Conservation (phyloP, 1,284 basidiomycete species). For the Porogramme epimiltina region DNA sequence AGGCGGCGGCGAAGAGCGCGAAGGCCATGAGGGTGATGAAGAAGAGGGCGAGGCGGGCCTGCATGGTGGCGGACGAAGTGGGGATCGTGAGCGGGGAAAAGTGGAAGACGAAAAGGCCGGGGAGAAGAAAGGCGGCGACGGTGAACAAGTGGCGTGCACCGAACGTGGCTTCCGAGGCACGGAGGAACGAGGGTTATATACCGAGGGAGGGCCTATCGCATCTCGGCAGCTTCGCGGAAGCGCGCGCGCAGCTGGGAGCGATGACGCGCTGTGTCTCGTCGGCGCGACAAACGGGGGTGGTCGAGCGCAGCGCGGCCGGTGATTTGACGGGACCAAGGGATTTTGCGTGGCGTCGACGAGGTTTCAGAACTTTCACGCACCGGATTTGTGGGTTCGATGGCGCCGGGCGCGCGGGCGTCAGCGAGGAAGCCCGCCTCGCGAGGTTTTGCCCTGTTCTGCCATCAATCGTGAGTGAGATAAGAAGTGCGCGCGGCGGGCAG, state of each 20-base stretch:
- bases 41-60: slow-evolving; percentile 23
- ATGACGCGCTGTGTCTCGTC: background rate
- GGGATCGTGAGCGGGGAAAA: too few relatives aligned
- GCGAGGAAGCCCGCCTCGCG: too few relatives aligned
- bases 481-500: too few relatives aligned
- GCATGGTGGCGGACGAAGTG: slow-evolving; percentile 10
- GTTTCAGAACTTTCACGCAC: too few relatives aligned
- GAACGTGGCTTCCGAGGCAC: slow-evolving; percentile 6
- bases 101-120: too few relatives aligned
- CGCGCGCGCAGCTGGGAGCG: slow-evolving; percentile 14
- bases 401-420: too few relatives aligned
- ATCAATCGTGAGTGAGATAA: too few relatives aligned
- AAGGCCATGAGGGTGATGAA: slow-evolving; percentile 21
- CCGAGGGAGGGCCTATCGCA: slow-evolving; percentile 1
- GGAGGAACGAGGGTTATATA: slow-evolving; percentile 9
- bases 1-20: slow-evolving; percentile 16
- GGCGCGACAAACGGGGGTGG: slow-evolving; percentile 12
- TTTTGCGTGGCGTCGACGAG: slow-evolving; percentile 16
- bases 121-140: background rate
- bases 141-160: slow-evolving; percentile 13
- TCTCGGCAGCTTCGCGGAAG: slow-evolving; percentile 9
- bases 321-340: slow-evolving; percentile 20
- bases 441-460: too few relatives aligned
- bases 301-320: slow-evolving; percentile 8
- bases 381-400: too few relatives aligned